These are phyloP conservation scores for Nissolia schottii DNA, from an alignment of 306 rosid species.

Conservation along the genomic window DNA sequence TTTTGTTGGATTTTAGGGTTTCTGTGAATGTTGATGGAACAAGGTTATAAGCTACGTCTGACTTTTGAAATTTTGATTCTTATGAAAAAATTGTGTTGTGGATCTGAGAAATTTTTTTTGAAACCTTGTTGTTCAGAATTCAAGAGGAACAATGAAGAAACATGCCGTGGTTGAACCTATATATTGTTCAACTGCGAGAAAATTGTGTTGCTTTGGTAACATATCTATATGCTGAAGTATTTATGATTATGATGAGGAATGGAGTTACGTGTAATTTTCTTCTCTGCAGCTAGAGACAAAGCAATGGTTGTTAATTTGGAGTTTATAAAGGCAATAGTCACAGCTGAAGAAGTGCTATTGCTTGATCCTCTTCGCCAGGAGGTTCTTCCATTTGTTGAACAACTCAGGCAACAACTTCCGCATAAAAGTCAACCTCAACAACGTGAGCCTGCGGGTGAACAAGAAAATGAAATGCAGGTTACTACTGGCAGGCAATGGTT, in stretches of 20 bases:
- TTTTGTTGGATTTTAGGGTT: background rate
- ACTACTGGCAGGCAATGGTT: constrained; percentile 35
- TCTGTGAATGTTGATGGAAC: background rate
- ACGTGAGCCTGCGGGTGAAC: constrained; percentile 42
- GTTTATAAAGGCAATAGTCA: constrained; percentile 73
- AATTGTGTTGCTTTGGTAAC: background rate
- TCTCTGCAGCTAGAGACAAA: constrained; percentile 65
- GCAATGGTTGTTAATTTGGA: constrained; percentile 99
- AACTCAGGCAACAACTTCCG: constrained; percentile 75
- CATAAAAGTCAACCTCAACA: constrained; percentile 42
- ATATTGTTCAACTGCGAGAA: background rate
- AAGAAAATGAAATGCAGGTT: constrained; percentile 49
- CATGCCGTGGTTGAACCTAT: background rate
- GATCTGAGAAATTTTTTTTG: background rate
- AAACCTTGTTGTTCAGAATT: background rate
- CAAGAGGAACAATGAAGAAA: background rate
- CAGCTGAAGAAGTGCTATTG: constrained; percentile 87
- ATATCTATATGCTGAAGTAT: background rate
- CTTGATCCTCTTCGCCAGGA: constrained; percentile 81
- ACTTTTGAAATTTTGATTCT: background rate
- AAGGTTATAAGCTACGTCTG: background rate
- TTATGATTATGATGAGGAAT: background rate
- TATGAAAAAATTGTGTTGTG: background rate
- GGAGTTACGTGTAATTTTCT: background rate
- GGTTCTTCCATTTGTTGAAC: constrained; percentile 96